Percentiles rank a stretch among this genome's conserved stretches.
Evolutionary conservation across 768 basidiomycete species (phyloP).

Genomic region (Lactarius vividus): DNA sequence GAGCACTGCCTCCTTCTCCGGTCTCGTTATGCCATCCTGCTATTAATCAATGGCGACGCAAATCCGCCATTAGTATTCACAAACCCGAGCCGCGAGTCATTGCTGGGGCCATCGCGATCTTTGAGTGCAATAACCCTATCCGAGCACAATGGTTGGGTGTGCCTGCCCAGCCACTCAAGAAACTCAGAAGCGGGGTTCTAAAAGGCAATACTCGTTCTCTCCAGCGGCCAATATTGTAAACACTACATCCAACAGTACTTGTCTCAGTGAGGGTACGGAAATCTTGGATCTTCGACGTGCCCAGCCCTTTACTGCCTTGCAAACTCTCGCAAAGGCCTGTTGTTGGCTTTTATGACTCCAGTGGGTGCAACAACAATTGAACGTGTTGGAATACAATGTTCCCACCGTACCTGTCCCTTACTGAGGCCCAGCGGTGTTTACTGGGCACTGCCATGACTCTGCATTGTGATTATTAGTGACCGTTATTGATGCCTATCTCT

Average conservation of each 20-base stretch:
- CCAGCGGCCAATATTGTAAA: background rate
- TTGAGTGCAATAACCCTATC: background rate
- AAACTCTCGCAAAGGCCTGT: background rate
- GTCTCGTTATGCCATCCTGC: background rate
- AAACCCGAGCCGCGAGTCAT: conserved; percentile 16
- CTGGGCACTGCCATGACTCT: too few species aligned
- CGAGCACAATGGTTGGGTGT: background rate
- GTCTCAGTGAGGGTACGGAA: conserved; percentile 5
- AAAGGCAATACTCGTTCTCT: background rate
- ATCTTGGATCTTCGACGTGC: background rate
- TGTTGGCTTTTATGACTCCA: background rate
- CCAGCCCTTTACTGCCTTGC: conserved; percentile 1
- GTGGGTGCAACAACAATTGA: too few species aligned
- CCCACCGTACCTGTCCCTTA: too few species aligned
- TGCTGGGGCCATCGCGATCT: conserved; percentile 6
- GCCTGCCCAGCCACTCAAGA: background rate
- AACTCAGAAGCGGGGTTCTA: background rate
- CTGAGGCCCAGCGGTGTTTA: too few species aligned
- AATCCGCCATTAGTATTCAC: background rate
- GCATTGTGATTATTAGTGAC: too few species aligned
- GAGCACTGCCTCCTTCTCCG: too few species aligned
- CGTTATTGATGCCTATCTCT: too few species aligned
- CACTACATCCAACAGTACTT: background rate
- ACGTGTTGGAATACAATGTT: too few species aligned
- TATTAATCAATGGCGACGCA: background rate